Percentiles rank a stretch among this genome's conserved stretches.
phyloP scores from a whole-genome alignment of 2,329 filamentous ascomycete species.

The Fusarium sp. region DNA sequence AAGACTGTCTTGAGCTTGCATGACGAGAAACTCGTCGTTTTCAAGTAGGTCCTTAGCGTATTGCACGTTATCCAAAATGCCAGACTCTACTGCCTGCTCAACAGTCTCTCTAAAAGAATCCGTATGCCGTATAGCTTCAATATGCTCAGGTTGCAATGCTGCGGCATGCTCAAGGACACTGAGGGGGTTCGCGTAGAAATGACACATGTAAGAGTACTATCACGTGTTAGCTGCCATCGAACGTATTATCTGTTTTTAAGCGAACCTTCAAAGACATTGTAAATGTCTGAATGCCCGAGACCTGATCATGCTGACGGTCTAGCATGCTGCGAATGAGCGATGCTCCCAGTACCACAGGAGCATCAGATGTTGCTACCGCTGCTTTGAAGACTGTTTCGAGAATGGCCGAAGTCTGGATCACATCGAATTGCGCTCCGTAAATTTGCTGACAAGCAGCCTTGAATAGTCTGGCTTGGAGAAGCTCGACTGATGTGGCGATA shows the following conservation, averaged over 20 bases:
- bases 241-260: background rate
- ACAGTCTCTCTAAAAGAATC: slow-evolving; percentile 74
- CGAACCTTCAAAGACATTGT: slow-evolving; percentile 75
- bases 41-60: slow-evolving; percentile 64
- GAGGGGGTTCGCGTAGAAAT: slow-evolving; percentile 83
- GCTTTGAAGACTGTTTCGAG: slow-evolving; percentile 78
- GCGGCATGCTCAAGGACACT: slow-evolving; percentile 68
- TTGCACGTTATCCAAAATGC: slow-evolving; percentile 59
- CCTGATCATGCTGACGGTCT: slow-evolving; percentile 80
- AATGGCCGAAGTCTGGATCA: slow-evolving; percentile 77
- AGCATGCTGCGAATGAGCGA: slow-evolving; percentile 72
- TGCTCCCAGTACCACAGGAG: slow-evolving; percentile 73
- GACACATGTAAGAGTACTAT: slow-evolving; percentile 87
- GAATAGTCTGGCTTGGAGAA: slow-evolving; percentile 79
- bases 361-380: slow-evolving; percentile 69
- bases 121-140: slow-evolving; percentile 75
- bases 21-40: slow-evolving; percentile 68
- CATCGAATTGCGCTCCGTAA: slow-evolving; percentile 80
- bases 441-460: slow-evolving; percentile 76
- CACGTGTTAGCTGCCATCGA: slow-evolving; percentile 24
- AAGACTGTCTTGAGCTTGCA: slow-evolving; percentile 53
- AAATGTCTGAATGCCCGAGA: slow-evolving; percentile 80
- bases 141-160: slow-evolving; percentile 68
- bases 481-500: slow-evolving; percentile 83
- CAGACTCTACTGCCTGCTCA: slow-evolving; percentile 60